Base-by-base conservation (phyloP, 1,139 yeast genomes). In the Blastobotrys capitulatus region DNA sequence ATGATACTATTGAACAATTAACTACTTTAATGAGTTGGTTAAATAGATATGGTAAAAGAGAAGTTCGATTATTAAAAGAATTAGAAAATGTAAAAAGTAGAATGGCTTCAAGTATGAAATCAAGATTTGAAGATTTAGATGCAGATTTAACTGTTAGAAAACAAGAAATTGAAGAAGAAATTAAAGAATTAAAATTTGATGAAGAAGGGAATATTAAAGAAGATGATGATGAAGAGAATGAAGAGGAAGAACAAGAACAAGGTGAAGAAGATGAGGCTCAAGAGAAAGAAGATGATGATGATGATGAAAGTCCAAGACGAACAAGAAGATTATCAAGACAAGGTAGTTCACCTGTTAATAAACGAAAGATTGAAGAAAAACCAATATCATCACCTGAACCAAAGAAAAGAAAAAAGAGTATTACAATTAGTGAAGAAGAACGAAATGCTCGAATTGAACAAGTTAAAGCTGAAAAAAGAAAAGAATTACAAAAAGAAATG, bases 31-130 rank as follows among this genome's bases (percentile, higher is more conserved):
- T 83, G 7, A 62, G 68, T 12, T 86, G 95, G 88, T 72, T 90
- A 49, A 82, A 84, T 59, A 82, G 80, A 7, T 78, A 82, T 75
- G 97, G 97, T 2, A 72, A 71, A 47, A 73, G 96, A 42, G 98
- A 92, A 62, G 74, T 81, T 9, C 74, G 71, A 38, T 73, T 92
- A 42, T 69, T 78, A 36, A 83, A 83, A 55, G 96, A 87, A 60
- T 66, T 89, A 47, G 54, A 53, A 18, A 42, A 54, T 9, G 51
- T 56, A 15, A 76, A 78, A 56, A 82, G 78, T 10, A 75, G 77
- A 18, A 76, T 90, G 16, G 62, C 66, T 19, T 70, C 74, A 12
- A 78, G 89, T 59, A 78, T 86, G 62, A 71, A 68, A 16, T 78
- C 87, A 1, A 76, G 96, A 59, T 71, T 41, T 63, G 70, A 40